Conservation (phyloP, 2,329 filamentous ascomycete species). For the Trichoderma harzianum region DNA sequence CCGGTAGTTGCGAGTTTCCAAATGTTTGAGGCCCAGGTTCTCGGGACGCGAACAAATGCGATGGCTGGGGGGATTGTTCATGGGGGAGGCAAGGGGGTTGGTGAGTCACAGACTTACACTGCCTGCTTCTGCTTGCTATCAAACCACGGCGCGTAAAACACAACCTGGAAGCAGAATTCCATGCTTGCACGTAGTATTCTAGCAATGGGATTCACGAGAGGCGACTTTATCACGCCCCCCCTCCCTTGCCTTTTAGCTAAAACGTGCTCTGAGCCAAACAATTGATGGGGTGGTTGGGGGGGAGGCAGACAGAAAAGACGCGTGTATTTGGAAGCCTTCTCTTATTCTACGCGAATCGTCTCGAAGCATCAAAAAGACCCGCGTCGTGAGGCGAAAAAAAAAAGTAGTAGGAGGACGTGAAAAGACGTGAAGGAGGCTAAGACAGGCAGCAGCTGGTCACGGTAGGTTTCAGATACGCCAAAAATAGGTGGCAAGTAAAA, state of each 20-base stretch:
- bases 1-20: not conserved
- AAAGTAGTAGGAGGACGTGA: not conserved
- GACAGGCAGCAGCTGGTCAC: slow-evolving; percentile 3
- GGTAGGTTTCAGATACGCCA: not conserved
- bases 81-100: not conserved
- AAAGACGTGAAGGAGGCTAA: not conserved
- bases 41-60: not conserved
- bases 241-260: not conserved
- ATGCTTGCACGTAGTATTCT: not conserved
- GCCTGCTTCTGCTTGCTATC: not conserved
- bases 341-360: not conserved
- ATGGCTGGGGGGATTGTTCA: not conserved
- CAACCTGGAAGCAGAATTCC: not conserved
- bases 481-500: not conserved
- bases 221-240: not conserved
- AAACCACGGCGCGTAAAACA: not conserved
- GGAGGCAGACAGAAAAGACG: not conserved
- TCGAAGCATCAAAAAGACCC: not conserved
- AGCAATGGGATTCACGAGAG: not conserved
- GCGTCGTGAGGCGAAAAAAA: slow-evolving; percentile 5
- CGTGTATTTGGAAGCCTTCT: not conserved
- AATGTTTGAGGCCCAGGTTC: not conserved
- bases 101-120: slow-evolving; percentile 8
- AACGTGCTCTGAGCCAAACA: not conserved
- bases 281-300: not conserved